These are phyloP conservation scores for Aspergillus japonicus DNA, from an alignment of 2,329 filamentous ascomycete genomes.

Conservation along the genomic window DNA sequence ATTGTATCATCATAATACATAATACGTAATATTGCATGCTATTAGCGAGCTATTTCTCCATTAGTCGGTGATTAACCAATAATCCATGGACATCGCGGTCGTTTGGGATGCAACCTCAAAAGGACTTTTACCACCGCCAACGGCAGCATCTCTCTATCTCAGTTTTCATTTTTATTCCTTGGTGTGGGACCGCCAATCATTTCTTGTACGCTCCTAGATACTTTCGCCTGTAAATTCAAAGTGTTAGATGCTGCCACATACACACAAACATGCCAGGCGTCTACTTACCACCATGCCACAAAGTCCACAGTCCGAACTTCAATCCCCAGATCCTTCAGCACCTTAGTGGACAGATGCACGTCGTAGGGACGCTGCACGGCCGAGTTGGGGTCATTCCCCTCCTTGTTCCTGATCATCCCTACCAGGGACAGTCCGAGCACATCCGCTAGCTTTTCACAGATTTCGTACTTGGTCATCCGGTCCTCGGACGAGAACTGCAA, in stretches of 20 bases:
- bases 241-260: conserved; percentile 11
- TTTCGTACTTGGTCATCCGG: conserved; percentile 84
- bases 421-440: conserved; percentile 73
- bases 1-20: background rate
- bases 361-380: conserved; percentile 80
- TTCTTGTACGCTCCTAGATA: conserved; percentile 31
- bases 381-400: conserved; percentile 70
- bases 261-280: background rate
- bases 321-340: conserved; percentile 70
- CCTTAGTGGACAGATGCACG: conserved; percentile 78
- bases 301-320: conserved; percentile 74
- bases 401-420: conserved; percentile 63
- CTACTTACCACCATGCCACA: conserved; percentile 69
- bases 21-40: background rate
- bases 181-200: conserved; percentile 6
- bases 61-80: background rate
- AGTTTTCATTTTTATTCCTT: background rate
- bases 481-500: conserved; percentile 88
- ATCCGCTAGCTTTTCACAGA: conserved; percentile 73
- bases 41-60: background rate
- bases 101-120: background rate
- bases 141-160: background rate
- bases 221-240: conserved; percentile 28
- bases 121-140: background rate
- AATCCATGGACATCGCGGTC: background rate